phyloP scores from a whole-genome alignment of 164 flowering plant species.

The Platanus orientalis region DNA sequence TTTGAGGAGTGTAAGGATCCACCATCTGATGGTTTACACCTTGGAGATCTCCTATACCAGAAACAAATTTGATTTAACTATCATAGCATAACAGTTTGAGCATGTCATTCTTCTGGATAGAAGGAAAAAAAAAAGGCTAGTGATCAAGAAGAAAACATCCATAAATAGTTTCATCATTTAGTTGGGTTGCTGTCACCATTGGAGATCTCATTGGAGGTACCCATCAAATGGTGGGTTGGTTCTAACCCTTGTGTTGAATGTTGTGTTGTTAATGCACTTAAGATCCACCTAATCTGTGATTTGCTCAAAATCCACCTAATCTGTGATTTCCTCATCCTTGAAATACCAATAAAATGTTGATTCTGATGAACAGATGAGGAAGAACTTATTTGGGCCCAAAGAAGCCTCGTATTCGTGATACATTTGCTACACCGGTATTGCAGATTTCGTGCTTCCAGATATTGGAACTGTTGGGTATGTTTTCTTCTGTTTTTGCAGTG shows the following conservation, averaged over 20 bases:
- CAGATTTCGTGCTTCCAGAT: constrained; percentile 94
- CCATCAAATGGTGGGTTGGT: background rate
- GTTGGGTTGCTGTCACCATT: background rate
- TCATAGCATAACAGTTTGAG: background rate
- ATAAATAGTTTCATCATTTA: background rate
- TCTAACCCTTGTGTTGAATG: background rate
- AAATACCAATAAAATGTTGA: background rate
- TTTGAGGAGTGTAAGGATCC: background rate
- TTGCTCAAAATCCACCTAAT: background rate
- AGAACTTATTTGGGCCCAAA: constrained; percentile 65
- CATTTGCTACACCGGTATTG: constrained; percentile 95
- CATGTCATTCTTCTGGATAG: background rate
- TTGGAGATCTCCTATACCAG: background rate
- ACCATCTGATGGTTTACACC: background rate
- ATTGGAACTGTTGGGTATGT: constrained; percentile 88
- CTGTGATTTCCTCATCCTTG: background rate
- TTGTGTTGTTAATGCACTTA: background rate
- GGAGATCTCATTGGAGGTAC: background rate
- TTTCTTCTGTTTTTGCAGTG: constrained; percentile 4
- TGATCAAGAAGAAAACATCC: background rate
- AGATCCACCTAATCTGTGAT: no score
- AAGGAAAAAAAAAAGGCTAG: background rate
- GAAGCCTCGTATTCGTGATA: constrained; percentile 80
- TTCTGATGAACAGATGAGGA: constrained; percentile 58
- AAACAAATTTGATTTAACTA: background rate